A percentile compares a stretch with the other conserved stretches of the same genome.
Conservation (phyloP, 192 early-diverging fungal genomes). For the Linnemannia zychae region DNA sequence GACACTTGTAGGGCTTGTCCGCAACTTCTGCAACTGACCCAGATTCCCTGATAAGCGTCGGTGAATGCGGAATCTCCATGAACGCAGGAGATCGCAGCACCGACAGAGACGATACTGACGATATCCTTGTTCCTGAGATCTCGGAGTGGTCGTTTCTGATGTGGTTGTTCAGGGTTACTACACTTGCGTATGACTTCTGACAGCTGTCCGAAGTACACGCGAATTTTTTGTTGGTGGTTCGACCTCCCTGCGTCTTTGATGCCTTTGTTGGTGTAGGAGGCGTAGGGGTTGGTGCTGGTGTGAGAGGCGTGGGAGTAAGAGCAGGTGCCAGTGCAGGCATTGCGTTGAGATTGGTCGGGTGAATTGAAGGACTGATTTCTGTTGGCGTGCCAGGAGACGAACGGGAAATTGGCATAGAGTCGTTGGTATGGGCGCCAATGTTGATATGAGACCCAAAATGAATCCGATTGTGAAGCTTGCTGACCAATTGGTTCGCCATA, state of each 20-base stretch:
- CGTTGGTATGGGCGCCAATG: constrained; percentile 6
- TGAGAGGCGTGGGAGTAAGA: neutral
- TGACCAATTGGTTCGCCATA: constrained; percentile 3
- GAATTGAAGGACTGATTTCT: neutral
- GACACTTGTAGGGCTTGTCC: constrained; percentile 82
- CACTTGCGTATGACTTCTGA: constrained; percentile 33
- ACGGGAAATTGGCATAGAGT: neutral
- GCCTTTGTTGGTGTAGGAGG: constrained; percentile 1
- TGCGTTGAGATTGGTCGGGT: neutral
- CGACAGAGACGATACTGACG: neutral
- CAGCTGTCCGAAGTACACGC: constrained; percentile 18
- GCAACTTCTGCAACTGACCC: neutral
- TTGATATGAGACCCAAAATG: constrained; percentile 35
- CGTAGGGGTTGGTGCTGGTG: neutral
- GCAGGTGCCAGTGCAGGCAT: neutral
- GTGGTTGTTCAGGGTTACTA: constrained; percentile 25
- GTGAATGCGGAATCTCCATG: constrained; percentile 2
- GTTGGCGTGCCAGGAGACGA: neutral
- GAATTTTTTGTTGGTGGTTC: constrained; percentile 25
- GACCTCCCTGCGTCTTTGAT: constrained; percentile 1
- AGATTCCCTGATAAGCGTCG: neutral
- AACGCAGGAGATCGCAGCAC: neutral
- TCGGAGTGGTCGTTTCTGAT: constrained; percentile 40
- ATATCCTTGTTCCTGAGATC: neutral
- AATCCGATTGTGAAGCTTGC: constrained; percentile 16